Evolutionary conservation across 148 eudicot genomes (phyloP).

Genomic region (Cornus controversa): DNA sequence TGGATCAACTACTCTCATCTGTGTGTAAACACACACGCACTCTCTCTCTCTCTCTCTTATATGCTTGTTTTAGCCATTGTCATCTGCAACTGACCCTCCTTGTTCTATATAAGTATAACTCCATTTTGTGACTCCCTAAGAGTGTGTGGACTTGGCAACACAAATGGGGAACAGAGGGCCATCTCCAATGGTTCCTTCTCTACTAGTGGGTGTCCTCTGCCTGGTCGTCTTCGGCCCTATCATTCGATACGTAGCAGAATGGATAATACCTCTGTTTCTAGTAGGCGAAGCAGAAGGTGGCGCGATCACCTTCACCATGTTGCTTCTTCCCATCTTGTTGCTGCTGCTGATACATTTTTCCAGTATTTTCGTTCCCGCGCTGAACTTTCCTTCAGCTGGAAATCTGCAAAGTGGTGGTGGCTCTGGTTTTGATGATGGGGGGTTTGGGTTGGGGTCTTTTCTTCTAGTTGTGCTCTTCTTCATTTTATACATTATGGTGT

Average conservation of each 20-base stretch:
- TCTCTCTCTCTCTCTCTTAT: too few relatives aligned
- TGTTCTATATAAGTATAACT: constrained; percentile 1
- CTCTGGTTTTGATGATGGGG: constrained; percentile 13
- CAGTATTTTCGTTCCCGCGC: constrained; percentile 12
- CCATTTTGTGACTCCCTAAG: neutral
- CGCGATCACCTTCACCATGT: neutral
- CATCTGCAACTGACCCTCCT: constrained; percentile 5
- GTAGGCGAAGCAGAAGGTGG: constrained; percentile 12
- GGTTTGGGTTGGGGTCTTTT: constrained; percentile 28
- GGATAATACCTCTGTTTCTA: constrained; percentile 5
- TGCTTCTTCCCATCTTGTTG: constrained; percentile 22
- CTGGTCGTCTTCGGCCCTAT: constrained; percentile 10
- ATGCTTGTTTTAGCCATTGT: neutral
- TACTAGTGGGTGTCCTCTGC: constrained; percentile 24
- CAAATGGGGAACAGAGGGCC: constrained; percentile 35
- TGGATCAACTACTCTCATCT: constrained; percentile 13
- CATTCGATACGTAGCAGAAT: constrained; percentile 1
- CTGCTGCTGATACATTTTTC: constrained; percentile 20
- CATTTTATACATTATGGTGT: constrained; percentile 1
- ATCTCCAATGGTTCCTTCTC: constrained; percentile 34
- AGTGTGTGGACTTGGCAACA: neutral
- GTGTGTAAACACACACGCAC: neutral
- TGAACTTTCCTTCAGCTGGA: neutral
- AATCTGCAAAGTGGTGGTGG: neutral
- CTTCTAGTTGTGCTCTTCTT: constrained; percentile 25